Evolutionary conservation across 2,329 filamentous ascomycete genomes (phyloP).

Genomic region (Fusarium decemcellulare): DNA sequence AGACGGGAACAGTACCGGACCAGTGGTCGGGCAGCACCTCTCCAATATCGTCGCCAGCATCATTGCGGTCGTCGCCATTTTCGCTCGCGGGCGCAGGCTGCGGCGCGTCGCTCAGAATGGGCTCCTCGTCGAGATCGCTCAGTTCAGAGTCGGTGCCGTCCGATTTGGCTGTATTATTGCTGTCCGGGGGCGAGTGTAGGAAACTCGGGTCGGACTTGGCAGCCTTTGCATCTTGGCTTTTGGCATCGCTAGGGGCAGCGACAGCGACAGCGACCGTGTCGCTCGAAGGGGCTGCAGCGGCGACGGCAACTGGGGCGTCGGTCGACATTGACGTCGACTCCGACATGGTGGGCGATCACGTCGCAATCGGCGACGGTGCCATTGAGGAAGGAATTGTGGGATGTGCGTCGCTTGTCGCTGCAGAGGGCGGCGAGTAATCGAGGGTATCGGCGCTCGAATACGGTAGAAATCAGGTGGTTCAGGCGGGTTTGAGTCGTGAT

Average conservation of each 20-base stretch:
- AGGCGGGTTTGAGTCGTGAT: slow-evolving; percentile 23
- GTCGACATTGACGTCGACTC: slow-evolving; percentile 56
- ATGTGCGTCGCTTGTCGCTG: slow-evolving; percentile 31
- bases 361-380: slow-evolving; percentile 54
- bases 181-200: slow-evolving; percentile 75
- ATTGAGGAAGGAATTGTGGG: slow-evolving; percentile 46
- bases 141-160: slow-evolving; percentile 76
- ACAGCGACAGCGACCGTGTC: slow-evolving; percentile 44
- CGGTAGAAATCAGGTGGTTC: neutral
- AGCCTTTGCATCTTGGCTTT: slow-evolving; percentile 54
- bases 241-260: slow-evolving; percentile 44
- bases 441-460: slow-evolving; percentile 17
- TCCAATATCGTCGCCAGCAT: slow-evolving; percentile 75
- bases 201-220: slow-evolving; percentile 56
- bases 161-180: slow-evolving; percentile 71
- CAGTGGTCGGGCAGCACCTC: slow-evolving; percentile 90
- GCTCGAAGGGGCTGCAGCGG: slow-evolving; percentile 54
- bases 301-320: slow-evolving; percentile 68
- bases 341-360: slow-evolving; percentile 61
- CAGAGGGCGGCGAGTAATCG: slow-evolving; percentile 21
- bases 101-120: slow-evolving; percentile 54
- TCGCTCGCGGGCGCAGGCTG: slow-evolving; percentile 41
- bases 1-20: slow-evolving; percentile 92
- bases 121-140: slow-evolving; percentile 74
- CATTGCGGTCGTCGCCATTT: slow-evolving; percentile 39